Evolutionary conservation across 129 eudicot species (phyloP), one percentile per base, ranked within the genome.

Genomic region (Ambrosia artemisiifolia): DNA sequence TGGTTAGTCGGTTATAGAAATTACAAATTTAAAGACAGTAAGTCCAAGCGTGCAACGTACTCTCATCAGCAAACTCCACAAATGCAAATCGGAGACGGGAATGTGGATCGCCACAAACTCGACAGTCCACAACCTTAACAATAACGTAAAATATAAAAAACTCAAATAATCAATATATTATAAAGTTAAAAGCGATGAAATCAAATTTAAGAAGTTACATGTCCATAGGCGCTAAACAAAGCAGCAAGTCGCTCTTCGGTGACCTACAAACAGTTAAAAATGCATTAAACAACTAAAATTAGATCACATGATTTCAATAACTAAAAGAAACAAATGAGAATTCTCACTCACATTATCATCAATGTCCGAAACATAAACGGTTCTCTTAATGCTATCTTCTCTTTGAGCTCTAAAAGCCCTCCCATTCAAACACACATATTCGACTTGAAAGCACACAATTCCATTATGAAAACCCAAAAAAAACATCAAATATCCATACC

Each of bases 11-110:
- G 7, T 38, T 34, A 14, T 2, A 4, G 33, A 60, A 62, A 18
- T 62, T 35, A 16, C 7, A 59, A 43, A 40, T n/a, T 51, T 40
- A 30, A 51, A 14, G 70, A 32, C 55, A 72, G 20, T 17, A 14
- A 17, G 75, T 81, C 95, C 75, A 89, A n/a, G n/a, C n/a, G n/a
- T n/a, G n/a, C n/a, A n/a, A 88, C 98, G 80, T 85, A 94, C 98
- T 83, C 70, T 94, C 98, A 51, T 90, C 93, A 64, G 88, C 84
- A 83, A 88, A 94, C 83, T 94, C 98, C 28, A 94, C 98, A 47
- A 94, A 94, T 56, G 97, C 98, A 84, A 94, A 94, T 75, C 98
- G 98, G 61, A 90, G 97, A 72, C 95, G 95, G 66, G 98, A 94
- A 73, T 90, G 88, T 14, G 98, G 95, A 80, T 94, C 98, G 6